Evolutionary conservation across 208 protist genomes (phyloP).

Genomic region (Leishmania tarentolae): DNA sequence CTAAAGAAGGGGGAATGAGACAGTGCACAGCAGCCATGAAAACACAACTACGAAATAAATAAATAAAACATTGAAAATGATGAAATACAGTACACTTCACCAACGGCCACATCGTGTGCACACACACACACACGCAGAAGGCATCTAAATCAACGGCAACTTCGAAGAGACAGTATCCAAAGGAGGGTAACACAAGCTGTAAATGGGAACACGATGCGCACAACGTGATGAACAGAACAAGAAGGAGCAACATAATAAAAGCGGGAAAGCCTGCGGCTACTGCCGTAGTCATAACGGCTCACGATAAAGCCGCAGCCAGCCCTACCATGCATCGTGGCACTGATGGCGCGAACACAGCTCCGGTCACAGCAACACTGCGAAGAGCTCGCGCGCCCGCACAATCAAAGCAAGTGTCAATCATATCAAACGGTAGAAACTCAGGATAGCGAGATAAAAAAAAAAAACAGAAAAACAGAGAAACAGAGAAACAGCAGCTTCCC

Average conservation of each 20-base stretch:
- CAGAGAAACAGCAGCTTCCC: background rate
- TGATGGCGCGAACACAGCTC: background rate
- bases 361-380: background rate
- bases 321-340: background rate
- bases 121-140: background rate
- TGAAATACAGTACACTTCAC: background rate
- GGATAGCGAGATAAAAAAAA: background rate
- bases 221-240: background rate
- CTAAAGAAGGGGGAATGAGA: background rate
- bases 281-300: background rate
- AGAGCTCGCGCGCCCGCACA: no score
- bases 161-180: background rate
- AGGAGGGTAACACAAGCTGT: background rate
- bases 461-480: background rate
- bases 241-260: background rate
- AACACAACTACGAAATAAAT: background rate
- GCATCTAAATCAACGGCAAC: background rate
- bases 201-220: background rate
- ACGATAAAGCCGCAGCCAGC: background rate
- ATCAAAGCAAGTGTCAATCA: background rate
- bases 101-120: background rate
- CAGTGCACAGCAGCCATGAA: background rate
- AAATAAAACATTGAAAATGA: conserved; percentile 14
- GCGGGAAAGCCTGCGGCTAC: background rate
- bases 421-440: background rate